Conservation (phyloP, 1,139 yeast genomes). For the Pichia sorboxylosa region DNA sequence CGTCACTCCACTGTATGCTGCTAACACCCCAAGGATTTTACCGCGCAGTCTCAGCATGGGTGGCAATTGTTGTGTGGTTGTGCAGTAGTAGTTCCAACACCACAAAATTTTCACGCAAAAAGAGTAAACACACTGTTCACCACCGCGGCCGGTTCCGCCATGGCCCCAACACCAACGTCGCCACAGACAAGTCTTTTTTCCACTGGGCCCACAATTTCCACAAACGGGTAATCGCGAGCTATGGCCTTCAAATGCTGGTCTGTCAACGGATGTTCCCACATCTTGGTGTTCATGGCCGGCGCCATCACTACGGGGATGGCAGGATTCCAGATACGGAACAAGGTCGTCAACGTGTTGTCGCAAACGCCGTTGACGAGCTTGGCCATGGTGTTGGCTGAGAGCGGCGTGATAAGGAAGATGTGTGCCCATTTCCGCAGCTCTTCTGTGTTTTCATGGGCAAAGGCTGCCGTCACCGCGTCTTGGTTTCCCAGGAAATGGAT, state of each 20-base stretch:
- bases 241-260: slow-evolving; percentile 63
- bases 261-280: slow-evolving; percentile 92
- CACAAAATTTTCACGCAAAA: too few species aligned
- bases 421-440: slow-evolving; percentile 95
- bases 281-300: slow-evolving; percentile 95
- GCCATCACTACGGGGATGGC: slow-evolving; percentile 77
- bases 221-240: slow-evolving; percentile 51
- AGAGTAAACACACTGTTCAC: too few species aligned
- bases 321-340: slow-evolving; percentile 88
- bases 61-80: too few species aligned
- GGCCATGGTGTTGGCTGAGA: slow-evolving; percentile 88
- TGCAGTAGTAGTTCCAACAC: too few species aligned
- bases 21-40: too few species aligned
- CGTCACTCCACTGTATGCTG: too few species aligned
- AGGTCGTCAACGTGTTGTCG: slow-evolving; percentile 76
- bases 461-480: slow-evolving; percentile 69
- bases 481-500: slow-evolving; percentile 75
- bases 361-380: slow-evolving; percentile 86
- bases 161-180: slow-evolving; percentile 95
- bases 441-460: slow-evolving; percentile 92
- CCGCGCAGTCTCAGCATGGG: too few species aligned
- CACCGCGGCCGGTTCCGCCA: slow-evolving; percentile 93
- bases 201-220: slow-evolving; percentile 79
- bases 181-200: slow-evolving; percentile 93
- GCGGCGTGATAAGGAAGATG: slow-evolving; percentile 78